Evolutionary conservation across 345 rosid genomes (phyloP), one percentile per base, ranked within the genome.

Genomic region (Noccaea bulbosa): DNA sequence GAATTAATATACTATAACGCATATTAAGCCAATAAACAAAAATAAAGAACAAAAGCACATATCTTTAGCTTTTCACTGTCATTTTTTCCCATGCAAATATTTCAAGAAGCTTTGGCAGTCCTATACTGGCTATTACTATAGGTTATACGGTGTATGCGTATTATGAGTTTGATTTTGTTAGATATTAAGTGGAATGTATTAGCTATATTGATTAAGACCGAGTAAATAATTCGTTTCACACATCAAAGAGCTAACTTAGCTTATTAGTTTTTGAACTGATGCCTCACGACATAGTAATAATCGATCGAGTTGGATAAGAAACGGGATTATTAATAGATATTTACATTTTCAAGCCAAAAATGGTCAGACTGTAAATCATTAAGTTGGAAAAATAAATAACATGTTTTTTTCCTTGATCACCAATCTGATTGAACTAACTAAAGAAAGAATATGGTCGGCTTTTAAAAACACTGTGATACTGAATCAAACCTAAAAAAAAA

Each of bases 131-230:
- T 63, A 54, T 15, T 40, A 17, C 20, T 17, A 34, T 27, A 45
- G 14, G 45, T 44, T 17, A 53, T 35, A 62, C 34, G 32, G 70
- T 63, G 55, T 35, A 24, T 41, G 40, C 30, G 69, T 71, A 52
- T 53, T 62, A 16, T 62, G 11, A 62, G 30, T 71, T 32, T 62
- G 52, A n/a, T 54, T 61, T 32, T 27, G 11, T 48, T 6, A 7
- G 33, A 37, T 16, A 51, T 41, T 53, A 34, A 61, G 62, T 30
- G 60, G 60, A 60, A 60, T 50, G 74, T 43, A 16, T 60, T 50
- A 65, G 46, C 69, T 70, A 64, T 70, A 59, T 32, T 71, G 61
- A 50, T 60, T 50, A 40, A 30, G 74, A 61, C 61, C 46, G 44
- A 61, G 12, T 37, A 50, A 50, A 24, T 35, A 50, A 50, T 61